Conservation (phyloP, 768 basidiomycete genomes). For the Phlebiopsis flavidoalba region DNA sequence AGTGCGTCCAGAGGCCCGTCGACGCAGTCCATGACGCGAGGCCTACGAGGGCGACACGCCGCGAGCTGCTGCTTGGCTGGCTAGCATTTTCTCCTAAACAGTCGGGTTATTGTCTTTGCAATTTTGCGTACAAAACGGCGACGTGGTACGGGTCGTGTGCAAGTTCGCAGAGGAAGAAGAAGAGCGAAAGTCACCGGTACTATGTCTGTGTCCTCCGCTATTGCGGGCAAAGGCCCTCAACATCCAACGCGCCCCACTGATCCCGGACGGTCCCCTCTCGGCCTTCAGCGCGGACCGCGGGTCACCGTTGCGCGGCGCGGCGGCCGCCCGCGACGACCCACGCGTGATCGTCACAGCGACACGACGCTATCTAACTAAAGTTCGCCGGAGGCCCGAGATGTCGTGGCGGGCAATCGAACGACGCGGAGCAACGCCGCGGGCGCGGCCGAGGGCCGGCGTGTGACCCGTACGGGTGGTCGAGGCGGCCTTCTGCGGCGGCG, state of each 20-base stretch:
- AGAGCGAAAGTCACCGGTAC: not conserved
- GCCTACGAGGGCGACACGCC: no score
- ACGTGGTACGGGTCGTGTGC: no score
- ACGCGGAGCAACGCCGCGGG: conserved; percentile 1
- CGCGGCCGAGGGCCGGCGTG: not conserved
- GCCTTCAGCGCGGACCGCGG: not conserved
- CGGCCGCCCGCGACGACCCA: conserved; percentile 2
- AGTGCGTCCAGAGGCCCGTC: no score
- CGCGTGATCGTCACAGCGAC: conserved; percentile 10
- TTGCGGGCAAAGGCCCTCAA: conserved; percentile 16
- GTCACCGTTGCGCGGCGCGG: not conserved
- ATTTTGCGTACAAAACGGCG: no score
- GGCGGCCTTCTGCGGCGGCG: not conserved
- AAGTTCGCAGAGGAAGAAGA: no score
- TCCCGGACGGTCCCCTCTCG: not conserved
- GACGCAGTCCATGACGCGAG: no score
- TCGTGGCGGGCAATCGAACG: conserved; percentile 1
- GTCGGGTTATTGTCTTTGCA: no score
- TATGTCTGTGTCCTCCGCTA: no score
- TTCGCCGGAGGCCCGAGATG: not conserved
- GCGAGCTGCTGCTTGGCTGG: no score
- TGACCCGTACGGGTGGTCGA: not conserved
- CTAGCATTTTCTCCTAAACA: no score
- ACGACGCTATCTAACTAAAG: conserved; percentile 9
- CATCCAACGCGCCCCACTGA: conserved; percentile 11